These are phyloP conservation scores for Mrakia gelida DNA, from an alignment of 768 basidiomycete species.

Conservation along the genomic window DNA sequence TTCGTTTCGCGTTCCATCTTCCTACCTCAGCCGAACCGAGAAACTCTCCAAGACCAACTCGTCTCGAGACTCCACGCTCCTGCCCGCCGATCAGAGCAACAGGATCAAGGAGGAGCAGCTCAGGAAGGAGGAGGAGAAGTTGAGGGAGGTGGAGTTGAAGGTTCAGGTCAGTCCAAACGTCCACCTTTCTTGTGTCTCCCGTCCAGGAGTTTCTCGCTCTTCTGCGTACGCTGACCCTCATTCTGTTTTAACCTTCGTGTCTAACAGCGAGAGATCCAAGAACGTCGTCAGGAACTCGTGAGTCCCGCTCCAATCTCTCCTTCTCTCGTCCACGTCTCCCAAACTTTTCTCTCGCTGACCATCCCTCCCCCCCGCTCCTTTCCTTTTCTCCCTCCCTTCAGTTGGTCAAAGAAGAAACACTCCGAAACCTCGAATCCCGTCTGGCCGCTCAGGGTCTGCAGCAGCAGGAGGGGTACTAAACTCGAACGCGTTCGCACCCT, in stretches of 20 bases:
- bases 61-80: constrained; percentile 27
- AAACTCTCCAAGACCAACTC: constrained; percentile 23
- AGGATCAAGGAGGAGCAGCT: constrained; percentile 99
- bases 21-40: constrained; percentile 23
- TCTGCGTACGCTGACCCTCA: not conserved
- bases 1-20: not conserved
- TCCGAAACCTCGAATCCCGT: constrained; percentile 25
- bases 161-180: constrained; percentile 2
- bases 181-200: not conserved
- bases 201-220: not conserved
- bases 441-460: constrained; percentile 22
- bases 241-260: not conserved
- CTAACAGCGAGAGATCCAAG: constrained; percentile 22
- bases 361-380: no score
- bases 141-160: constrained; percentile 40
- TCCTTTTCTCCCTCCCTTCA: not conserved
- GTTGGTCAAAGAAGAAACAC: constrained; percentile 29
- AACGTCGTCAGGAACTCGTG: constrained; percentile 30
- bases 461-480: constrained; percentile 15
- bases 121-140: constrained; percentile 93
- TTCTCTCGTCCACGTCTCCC: not conserved
- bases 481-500: not conserved
- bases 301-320: not conserved
- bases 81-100: not conserved
- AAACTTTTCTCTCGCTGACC: not conserved